Percentiles rank a stretch among this genome's conserved stretches.
Evolutionary conservation across 2,329 filamentous ascomycete species (phyloP).

Genomic region (Colletotrichum sp.): DNA sequence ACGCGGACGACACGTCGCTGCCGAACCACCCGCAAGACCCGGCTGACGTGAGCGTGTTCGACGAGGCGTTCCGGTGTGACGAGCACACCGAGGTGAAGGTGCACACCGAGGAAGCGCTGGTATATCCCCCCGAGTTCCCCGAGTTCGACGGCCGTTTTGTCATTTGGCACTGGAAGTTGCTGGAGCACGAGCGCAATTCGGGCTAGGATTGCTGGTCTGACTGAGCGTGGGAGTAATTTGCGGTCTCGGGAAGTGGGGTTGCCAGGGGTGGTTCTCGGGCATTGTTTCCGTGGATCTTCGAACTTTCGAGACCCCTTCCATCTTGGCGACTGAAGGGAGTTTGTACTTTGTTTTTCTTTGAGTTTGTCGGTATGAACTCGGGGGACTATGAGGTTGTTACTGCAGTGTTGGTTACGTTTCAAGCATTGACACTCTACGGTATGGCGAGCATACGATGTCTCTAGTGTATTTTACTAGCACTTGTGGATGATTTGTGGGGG

Average conservation of each 20-base stretch:
- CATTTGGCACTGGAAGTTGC: conserved; percentile 13
- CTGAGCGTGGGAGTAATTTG: neutral
- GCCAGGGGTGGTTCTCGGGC: neutral
- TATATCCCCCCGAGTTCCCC: neutral
- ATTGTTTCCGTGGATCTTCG: neutral
- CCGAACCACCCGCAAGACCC: conserved; percentile 13
- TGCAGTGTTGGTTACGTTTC: neutral
- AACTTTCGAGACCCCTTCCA: neutral
- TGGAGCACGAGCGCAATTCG: neutral
- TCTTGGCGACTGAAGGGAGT: neutral
- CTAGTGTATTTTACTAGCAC: neutral
- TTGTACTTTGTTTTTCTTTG: neutral
- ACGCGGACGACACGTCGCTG: conserved; percentile 7
- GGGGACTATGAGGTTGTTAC: neutral
- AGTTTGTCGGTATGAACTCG: neutral
- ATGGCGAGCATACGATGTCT: neutral
- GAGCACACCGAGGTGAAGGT: neutral
- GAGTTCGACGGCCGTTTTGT: neutral
- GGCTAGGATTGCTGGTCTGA: neutral
- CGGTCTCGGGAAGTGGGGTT: neutral
- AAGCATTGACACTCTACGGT: neutral
- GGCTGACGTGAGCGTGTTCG: neutral
- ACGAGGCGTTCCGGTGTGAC: conserved; percentile 8
- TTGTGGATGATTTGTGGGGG: rapidly evolving
- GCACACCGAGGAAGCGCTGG: neutral